Evolutionary conservation across 2,329 filamentous ascomycete genomes (phyloP).

Genomic region (Fulvia fulva): DNA sequence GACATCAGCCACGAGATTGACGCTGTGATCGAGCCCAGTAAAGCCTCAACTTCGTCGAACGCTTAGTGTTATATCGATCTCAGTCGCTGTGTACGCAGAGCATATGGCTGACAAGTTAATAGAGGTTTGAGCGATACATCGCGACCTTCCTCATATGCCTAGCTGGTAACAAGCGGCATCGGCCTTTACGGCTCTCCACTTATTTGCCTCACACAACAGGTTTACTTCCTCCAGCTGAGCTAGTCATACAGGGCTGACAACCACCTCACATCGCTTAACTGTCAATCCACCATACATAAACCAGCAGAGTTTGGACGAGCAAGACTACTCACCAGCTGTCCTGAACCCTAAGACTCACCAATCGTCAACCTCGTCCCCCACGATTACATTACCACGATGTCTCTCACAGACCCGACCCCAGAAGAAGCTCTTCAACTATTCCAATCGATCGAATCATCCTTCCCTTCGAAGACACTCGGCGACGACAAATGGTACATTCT

Average conservation of each 20-base stretch:
- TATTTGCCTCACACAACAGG: background rate
- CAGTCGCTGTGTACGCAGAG: background rate
- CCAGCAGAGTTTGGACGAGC: too few relatives aligned
- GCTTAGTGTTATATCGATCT: background rate
- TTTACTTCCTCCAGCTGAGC: background rate
- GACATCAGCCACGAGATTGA: background rate
- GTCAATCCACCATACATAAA: too few relatives aligned
- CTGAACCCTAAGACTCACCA: too few relatives aligned
- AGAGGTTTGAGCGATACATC: background rate
- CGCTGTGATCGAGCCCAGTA: background rate
- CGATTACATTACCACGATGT: conserved; percentile 21
- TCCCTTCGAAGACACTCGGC: conserved; percentile 42
- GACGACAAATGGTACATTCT: conserved; percentile 42
- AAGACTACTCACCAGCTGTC: too few relatives aligned
- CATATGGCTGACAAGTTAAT: background rate
- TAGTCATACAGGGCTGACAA: background rate
- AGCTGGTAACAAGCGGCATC: background rate
- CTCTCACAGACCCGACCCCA: conserved; percentile 33
- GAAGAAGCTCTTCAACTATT: conserved; percentile 42
- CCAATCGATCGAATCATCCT: conserved; percentile 40
- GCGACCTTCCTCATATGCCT: background rate
- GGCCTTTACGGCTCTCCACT: background rate
- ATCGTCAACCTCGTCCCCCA: too few relatives aligned
- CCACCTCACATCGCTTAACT: background rate
- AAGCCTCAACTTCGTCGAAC: background rate